These are phyloP conservation scores for Cyberlindnera subsufficiens DNA, from an alignment of 805 yeast genomes.

Conservation along the genomic window DNA sequence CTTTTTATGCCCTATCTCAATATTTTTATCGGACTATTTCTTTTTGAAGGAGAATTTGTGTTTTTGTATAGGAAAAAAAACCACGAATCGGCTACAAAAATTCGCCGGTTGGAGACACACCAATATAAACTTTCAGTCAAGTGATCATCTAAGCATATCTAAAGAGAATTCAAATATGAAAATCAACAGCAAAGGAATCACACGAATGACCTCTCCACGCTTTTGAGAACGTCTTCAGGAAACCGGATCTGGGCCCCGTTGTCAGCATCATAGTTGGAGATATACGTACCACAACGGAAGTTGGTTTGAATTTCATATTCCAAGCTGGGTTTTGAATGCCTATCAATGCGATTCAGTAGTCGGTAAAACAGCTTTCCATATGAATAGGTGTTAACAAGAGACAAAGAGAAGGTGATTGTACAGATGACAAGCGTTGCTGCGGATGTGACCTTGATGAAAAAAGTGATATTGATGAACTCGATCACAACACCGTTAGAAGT, in stretches of 20 bases:
- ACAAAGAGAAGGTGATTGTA: background rate
- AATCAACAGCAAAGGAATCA: background rate
- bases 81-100: background rate
- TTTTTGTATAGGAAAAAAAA: background rate
- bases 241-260: constrained; percentile 1
- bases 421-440: constrained; percentile 1
- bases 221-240: constrained; percentile 7
- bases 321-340: background rate
- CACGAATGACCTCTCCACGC: constrained; percentile 1
- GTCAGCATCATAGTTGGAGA: background rate
- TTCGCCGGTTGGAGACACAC: no score
- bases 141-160: no score
- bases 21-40: background rate
- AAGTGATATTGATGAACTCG: background rate
- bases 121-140: no score
- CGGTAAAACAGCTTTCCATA: constrained; percentile 9
- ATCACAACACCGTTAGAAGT: background rate
- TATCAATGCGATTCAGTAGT: constrained; percentile 10
- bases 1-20: background rate
- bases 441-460: background rate
- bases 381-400: background rate
- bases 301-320: background rate
- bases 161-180: no score
- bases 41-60: background rate
- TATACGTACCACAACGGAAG: background rate